These are phyloP conservation scores for Aureobasidium subglaciale DNA, from an alignment of 2,329 filamentous ascomycete species.

Conservation along the genomic window DNA sequence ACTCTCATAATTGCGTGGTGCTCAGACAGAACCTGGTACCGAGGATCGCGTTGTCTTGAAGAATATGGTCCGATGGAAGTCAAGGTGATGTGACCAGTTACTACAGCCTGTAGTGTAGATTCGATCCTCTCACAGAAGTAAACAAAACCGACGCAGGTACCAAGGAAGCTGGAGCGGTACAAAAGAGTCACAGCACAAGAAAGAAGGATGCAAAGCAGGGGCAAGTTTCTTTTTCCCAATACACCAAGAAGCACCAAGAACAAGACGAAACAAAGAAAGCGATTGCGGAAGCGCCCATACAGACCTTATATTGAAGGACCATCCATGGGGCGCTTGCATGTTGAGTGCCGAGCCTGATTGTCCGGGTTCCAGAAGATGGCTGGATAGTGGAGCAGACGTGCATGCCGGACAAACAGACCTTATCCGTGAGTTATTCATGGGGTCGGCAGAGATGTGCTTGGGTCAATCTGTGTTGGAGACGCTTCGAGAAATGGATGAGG, in stretches of 20 bases:
- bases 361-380: background rate
- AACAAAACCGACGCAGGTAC: background rate
- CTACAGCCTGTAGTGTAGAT: background rate
- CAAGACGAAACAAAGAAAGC: background rate
- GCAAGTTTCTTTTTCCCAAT: background rate
- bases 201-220: constrained; percentile 3
- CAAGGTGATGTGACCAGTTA: background rate
- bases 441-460: background rate
- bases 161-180: background rate
- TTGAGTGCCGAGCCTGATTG: background rate
- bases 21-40: background rate
- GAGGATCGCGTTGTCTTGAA: background rate
- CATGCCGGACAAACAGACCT: constrained; percentile 2
- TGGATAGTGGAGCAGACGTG: background rate
- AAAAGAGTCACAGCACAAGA: constrained; percentile 7
- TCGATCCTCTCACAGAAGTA: background rate
- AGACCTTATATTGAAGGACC: constrained; percentile 5
- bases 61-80: background rate
- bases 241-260: background rate
- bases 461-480: background rate
- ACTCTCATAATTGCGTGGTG: background rate
- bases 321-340: background rate
- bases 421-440: background rate
- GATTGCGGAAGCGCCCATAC: background rate
- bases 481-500: background rate